These are phyloP conservation scores for Cucurbita ficifolia DNA, from an alignment of 306 rosid genomes.

Conservation along the genomic window DNA sequence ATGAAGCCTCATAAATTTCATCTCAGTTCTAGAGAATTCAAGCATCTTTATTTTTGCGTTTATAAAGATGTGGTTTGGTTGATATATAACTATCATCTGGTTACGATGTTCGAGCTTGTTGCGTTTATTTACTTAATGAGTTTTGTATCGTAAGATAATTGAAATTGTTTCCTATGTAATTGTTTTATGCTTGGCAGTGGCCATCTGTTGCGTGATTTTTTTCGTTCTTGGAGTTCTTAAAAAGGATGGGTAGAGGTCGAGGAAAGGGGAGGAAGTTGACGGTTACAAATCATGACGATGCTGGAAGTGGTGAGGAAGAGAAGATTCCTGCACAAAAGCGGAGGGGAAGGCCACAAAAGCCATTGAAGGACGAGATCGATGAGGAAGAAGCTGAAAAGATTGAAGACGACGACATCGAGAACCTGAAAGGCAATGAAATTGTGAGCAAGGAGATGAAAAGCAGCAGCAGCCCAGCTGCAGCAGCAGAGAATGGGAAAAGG, in stretches of 20 bases:
- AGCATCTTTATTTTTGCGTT: no score
- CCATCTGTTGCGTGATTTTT: constrained; percentile 30
- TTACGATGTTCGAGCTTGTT: not conserved
- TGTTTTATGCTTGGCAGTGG: constrained; percentile 21
- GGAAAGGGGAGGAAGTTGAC: constrained; percentile 38
- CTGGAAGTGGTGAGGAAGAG: constrained; percentile 40
- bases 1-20: not conserved
- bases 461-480: not conserved
- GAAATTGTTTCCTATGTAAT: not conserved
- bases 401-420: constrained; percentile 28
- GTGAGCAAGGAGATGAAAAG: constrained; percentile 21
- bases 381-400: constrained; percentile 27
- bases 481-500: constrained; percentile 37
- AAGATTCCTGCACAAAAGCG: constrained; percentile 38
- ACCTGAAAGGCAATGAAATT: constrained; percentile 10
- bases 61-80: no score
- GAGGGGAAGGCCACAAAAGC: constrained; percentile 41
- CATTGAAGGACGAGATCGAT: constrained; percentile 32
- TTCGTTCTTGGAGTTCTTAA: constrained; percentile 17
- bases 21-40: no score
- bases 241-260: constrained; percentile 40
- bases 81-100: not conserved
- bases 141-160: not conserved
- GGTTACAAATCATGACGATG: constrained; percentile 29
- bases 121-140: not conserved